These are phyloP conservation scores for Pythium biforme DNA, from an alignment of 352 stramenopile species.

Conservation along the genomic window DNA sequence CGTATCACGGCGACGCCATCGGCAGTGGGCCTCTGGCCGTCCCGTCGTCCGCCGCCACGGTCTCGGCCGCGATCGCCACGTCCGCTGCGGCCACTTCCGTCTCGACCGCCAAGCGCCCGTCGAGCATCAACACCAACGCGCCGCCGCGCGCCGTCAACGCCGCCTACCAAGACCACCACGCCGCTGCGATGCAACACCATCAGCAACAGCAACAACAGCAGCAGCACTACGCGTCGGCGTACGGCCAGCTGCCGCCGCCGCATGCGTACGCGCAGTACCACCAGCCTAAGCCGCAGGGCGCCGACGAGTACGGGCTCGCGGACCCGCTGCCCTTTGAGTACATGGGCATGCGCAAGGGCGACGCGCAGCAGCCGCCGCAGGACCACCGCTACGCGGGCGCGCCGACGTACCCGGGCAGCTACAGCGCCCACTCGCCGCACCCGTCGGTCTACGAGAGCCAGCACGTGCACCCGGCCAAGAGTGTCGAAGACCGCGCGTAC, in stretches of 20 bases:
- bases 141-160: slow-evolving; percentile 5
- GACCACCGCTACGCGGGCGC: slow-evolving; percentile 20
- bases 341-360: slow-evolving; percentile 49
- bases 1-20: slow-evolving; percentile 27
- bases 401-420: slow-evolving; percentile 11
- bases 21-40: background rate
- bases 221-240: slow-evolving; percentile 21
- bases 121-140: slow-evolving; percentile 9
- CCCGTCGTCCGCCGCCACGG: background rate
- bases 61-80: background rate
- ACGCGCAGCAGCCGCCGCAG: slow-evolving; percentile 7
- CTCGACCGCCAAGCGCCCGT: slow-evolving; percentile 6
- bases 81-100: background rate
- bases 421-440: slow-evolving; percentile 24
- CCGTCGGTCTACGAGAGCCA: slow-evolving; percentile 29
- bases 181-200: slow-evolving; percentile 9
- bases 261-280: slow-evolving; percentile 31
- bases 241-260: slow-evolving; percentile 29
- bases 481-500: slow-evolving; percentile 26
- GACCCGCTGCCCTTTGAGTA: slow-evolving; percentile 84
- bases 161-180: slow-evolving; percentile 8
- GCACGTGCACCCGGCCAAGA: slow-evolving; percentile 29
- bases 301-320: slow-evolving; percentile 62
- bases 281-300: slow-evolving; percentile 8
- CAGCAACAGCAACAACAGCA: slow-evolving; percentile 9